These are phyloP conservation scores for Omphalotus guepiniiformis DNA, from an alignment of 768 basidiomycete species.

Conservation along the genomic window DNA sequence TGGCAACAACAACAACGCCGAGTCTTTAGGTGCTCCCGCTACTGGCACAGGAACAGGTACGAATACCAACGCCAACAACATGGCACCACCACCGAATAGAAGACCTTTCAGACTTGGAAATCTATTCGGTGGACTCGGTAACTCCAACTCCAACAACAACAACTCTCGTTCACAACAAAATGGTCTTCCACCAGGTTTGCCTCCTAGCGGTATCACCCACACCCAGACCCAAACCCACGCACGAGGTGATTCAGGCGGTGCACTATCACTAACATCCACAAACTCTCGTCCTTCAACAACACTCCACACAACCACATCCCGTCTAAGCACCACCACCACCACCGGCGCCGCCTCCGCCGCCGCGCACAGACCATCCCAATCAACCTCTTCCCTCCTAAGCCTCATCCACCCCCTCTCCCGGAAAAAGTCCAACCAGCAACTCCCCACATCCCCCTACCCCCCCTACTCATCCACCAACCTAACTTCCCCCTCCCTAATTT, in stretches of 20 bases:
- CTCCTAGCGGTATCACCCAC: not conserved
- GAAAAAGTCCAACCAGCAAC: conserved; percentile 39
- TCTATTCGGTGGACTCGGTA: not conserved
- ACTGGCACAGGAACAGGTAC: conserved; percentile 7
- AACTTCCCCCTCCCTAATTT: conserved; percentile 65
- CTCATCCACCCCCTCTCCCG: conserved; percentile 39
- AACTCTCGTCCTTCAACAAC: conserved; percentile 20
- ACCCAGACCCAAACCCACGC: not conserved
- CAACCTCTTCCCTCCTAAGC: conserved; percentile 39
- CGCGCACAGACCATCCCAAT: conserved; percentile 32
- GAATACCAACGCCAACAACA: conserved; percentile 12
- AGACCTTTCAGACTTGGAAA: conserved; percentile 3
- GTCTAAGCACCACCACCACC: too few species aligned
- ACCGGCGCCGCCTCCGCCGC: too few species aligned
- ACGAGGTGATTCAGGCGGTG: conserved; percentile 6
- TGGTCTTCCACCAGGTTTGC: conserved; percentile 2
- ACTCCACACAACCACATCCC: conserved; percentile 25
- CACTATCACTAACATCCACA: conserved; percentile 20
- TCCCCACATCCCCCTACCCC: too few species aligned
- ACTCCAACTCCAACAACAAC: too few species aligned
- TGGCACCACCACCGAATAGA: not conserved
- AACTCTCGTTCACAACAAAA: too few species aligned
- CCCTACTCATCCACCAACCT: conserved; percentile 40
- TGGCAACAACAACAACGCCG: not conserved
- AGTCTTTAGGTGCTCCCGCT: not conserved